These are phyloP conservation scores for Coelastrella sp. DNA, from an alignment of 139 green algal species.

Conservation along the genomic window DNA sequence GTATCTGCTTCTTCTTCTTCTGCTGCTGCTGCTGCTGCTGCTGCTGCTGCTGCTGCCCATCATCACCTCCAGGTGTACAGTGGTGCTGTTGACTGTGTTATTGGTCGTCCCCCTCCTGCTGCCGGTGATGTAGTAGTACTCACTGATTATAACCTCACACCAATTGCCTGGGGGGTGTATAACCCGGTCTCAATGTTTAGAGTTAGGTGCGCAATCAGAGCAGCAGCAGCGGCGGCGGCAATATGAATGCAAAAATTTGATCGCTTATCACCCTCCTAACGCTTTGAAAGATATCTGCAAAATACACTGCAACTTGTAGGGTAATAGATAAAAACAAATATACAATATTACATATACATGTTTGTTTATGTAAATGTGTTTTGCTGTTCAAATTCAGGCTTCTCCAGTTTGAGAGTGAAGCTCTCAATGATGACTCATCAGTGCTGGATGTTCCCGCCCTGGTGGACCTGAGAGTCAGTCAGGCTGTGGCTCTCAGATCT, in stretches of 20 bases:
- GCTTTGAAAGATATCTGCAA: no score
- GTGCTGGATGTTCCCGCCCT: slow-evolving; percentile 65
- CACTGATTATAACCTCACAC: slow-evolving; percentile 51
- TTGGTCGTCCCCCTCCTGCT: slow-evolving; percentile 60
- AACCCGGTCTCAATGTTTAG: slow-evolving; percentile 86
- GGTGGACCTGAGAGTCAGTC: slow-evolving; percentile 51
- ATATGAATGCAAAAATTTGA: no score
- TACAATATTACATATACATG: no score
- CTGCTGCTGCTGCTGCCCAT: neutral
- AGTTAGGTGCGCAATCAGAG: slow-evolving; percentile 71
- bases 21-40: neutral
- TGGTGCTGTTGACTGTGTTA: slow-evolving; percentile 77
- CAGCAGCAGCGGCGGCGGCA: neutral
- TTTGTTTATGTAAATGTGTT: no score
- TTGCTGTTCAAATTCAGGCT: slow-evolving; percentile 53
- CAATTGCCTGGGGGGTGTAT: slow-evolving; percentile 85
- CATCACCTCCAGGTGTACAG: slow-evolving; percentile 70
- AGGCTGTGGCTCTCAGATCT: slow-evolving; percentile 50
- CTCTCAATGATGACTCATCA: slow-evolving; percentile 1
- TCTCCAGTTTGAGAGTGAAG: slow-evolving; percentile 60
- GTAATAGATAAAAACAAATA: no score
- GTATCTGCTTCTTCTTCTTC: neutral
- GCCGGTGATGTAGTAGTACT: slow-evolving; percentile 78
- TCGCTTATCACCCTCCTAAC: no score
- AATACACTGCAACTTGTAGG: no score